Evolutionary conservation across 73 alveolate genomes (phyloP), one percentile per base, ranked within the genome.

Genomic region (Symbiodinium pilosum): DNA sequence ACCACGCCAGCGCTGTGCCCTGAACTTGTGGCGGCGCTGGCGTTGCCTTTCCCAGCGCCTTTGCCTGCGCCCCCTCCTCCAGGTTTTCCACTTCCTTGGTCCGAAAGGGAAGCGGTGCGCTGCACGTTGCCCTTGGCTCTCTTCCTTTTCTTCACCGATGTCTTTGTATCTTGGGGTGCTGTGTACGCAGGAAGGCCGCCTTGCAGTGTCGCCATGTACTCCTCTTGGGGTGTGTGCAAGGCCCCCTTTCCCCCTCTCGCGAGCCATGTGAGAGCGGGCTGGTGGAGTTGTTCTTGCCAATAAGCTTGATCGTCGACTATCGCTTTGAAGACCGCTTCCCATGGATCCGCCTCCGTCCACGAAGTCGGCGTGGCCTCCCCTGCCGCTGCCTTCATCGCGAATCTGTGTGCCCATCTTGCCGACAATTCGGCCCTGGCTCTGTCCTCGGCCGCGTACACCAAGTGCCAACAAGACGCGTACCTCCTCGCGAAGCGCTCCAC

Each of bases 281-380:
- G 30, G 59, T 52, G 84, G 7, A 87, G 84, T 38, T 87, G 83
- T 4, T 11, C n/a, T 43, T 36, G 59, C 94, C 94, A 87, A 47
- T 54, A 87, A 6, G 12, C 42, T 0, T 54, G 43, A 56, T 54
- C 84, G 43, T 18, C 56, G 16, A 39, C n/a, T 3, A 87, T 32
- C n/a, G 8, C 40, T 1, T 47, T 36, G 56, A 54, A 87, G 34
- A 87, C 84, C 8, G 36, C n/a, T 26, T 32, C 94, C 94, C 84
- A 54, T 7, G 94, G 83, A 8, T 43, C 14, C 4, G 52, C 4
- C 12, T 8, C 18, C 36, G 36, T 43, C 93, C 93, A 85, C 4
- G 30, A 36, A 4, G 28, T 12, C 20, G 94, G 84, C 0, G 42
- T 24, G 8, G 44, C 4, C 32, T 12, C 14, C 16, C 94, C 94